Percentiles rank a stretch among this genome's conserved stretches.
phyloP scores from a whole-genome alignment of 108 stramenopile species.

The Pseudonitzschia delicatissima region DNA sequence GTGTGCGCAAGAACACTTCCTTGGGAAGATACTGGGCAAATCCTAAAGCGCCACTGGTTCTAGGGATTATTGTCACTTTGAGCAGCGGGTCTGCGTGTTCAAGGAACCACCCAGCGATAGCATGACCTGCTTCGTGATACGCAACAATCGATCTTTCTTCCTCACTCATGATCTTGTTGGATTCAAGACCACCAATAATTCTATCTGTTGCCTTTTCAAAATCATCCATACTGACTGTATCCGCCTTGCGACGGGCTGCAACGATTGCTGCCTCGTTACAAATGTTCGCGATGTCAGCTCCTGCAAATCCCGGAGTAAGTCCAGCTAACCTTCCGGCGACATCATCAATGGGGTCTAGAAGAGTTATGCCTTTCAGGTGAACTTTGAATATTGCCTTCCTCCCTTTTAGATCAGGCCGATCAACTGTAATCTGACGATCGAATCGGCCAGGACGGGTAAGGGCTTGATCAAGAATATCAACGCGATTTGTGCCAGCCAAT shows the following conservation, averaged over 20 bases:
- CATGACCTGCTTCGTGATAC: slow-evolving; percentile 91
- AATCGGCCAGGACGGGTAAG: slow-evolving; percentile 92
- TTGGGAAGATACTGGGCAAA: slow-evolving; percentile 91
- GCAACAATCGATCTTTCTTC: slow-evolving; percentile 72
- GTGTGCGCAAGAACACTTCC: slow-evolving; percentile 85
- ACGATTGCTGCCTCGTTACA: slow-evolving; percentile 92
- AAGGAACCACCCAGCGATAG: slow-evolving; percentile 77
- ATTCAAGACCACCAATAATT: slow-evolving; percentile 88
- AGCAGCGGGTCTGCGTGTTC: slow-evolving; percentile 79
- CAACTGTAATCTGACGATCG: slow-evolving; percentile 88
- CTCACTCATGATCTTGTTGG: slow-evolving; percentile 64
- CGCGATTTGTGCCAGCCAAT: slow-evolving; percentile 92
- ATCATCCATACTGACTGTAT: slow-evolving; percentile 64
- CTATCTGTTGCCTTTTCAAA: slow-evolving; percentile 94
- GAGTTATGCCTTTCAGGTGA: slow-evolving; percentile 73
- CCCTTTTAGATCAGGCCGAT: slow-evolving; percentile 83
- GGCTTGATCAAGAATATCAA: slow-evolving; percentile 89
- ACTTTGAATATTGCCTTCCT: slow-evolving; percentile 82
- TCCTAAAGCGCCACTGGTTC: slow-evolving; percentile 84
- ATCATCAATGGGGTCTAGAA: slow-evolving; percentile 61
- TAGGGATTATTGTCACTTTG: slow-evolving; percentile 92
- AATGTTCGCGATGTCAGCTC: slow-evolving; percentile 89
- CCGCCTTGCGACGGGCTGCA: slow-evolving; percentile 62
- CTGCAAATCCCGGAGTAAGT: slow-evolving; percentile 89
- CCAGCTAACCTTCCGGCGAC: slow-evolving; percentile 60